Base-by-base conservation (phyloP, 768 basidiomycete genomes). In the Amanita thiersii region DNA sequence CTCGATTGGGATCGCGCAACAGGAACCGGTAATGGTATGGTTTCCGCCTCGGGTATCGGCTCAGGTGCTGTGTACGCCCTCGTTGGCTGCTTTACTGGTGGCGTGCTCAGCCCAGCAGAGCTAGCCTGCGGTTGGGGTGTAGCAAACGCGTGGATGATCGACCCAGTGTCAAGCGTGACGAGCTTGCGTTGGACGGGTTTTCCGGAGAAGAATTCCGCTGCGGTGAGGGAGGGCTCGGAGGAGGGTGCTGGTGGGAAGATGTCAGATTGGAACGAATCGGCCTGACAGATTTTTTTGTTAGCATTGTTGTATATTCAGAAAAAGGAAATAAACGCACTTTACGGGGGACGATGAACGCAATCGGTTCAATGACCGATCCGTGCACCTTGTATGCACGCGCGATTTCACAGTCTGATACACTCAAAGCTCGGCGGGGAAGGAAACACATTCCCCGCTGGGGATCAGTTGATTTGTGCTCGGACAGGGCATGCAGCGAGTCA, bases 371-470 rank as follows among this genome's bases (percentile, higher is more conserved):
- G 24, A 69, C 68, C 15, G 62, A 63, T 2, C 74, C 78, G 11
- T 77, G 69, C 14, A 94, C 73, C 62, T 98, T 99, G 75, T 88
- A 97, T 1, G 86, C 90, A 20, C 91, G 74, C 1, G 90, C 93
- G 50, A 98, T 96, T 60, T 98, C 96, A 59, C 92, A 94, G 39
- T 97, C 90, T 26, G 73, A 65, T 17, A 96, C 84, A 56, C 76
- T 90, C 53, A 98, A 75, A 0, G 87, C 82, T 36, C 92, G 86
- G 25, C 93, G 79, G 9, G 96, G 96, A 31, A 96, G 73, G 81
- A 98, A 92, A 58, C 86, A 89, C 80, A 98, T 87, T 9, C 96
- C 96, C 39, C 93, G 87, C 61, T 98, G 94, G 20, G 94, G 93
- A 39, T 93, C 88, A 14, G 80, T 70, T 3, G 84, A 86, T 59